These are phyloP conservation scores for Alternaria sp. DNA, from an alignment of 2,329 filamentous ascomycete genomes.

Conservation along the genomic window DNA sequence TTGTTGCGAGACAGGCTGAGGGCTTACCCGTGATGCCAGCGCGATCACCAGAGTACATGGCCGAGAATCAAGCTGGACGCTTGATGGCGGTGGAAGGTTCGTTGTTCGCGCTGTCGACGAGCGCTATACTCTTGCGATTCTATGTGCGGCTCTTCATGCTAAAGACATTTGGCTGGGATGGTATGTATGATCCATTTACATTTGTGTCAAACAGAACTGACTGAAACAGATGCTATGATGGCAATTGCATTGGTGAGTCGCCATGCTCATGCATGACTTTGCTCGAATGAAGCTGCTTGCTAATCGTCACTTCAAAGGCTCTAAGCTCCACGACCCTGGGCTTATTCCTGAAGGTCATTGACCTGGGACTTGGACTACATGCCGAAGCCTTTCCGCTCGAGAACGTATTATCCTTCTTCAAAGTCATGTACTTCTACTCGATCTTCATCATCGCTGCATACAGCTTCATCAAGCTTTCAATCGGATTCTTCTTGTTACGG, in stretches of 20 bases:
- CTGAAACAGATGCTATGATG: conserved; percentile 49
- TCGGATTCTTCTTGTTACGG: conserved; percentile 56
- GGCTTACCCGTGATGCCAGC: conserved; percentile 11
- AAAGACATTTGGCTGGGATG: conserved; percentile 31
- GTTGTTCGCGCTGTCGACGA: conserved; percentile 44
- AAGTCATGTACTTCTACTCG: conserved; percentile 54
- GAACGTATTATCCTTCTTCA: conserved; percentile 45
- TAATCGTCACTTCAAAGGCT: conserved; percentile 3
- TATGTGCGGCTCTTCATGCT: conserved; percentile 29
- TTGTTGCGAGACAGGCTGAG: conserved; percentile 14
- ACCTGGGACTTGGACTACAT: conserved; percentile 57
- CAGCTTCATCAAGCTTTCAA: conserved; percentile 56
- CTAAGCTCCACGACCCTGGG: conserved; percentile 21
- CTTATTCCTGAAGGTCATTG: conserved; percentile 23
- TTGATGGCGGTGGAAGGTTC: conserved; percentile 51
- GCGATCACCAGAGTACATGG: conserved; percentile 39
- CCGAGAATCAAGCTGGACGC: conserved; percentile 44
- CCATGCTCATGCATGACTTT: neutral
- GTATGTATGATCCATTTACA: conserved; percentile 8
- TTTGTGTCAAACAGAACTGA: conserved; percentile 5
- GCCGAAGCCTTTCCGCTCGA: conserved; percentile 35
- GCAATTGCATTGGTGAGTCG: conserved; percentile 21
- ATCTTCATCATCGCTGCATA: conserved; percentile 55
- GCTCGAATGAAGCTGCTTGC: neutral
- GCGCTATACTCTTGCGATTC: conserved; percentile 21